Base-by-base conservation (phyloP, 139 green algal species). In the Micractinium sp. region DNA sequence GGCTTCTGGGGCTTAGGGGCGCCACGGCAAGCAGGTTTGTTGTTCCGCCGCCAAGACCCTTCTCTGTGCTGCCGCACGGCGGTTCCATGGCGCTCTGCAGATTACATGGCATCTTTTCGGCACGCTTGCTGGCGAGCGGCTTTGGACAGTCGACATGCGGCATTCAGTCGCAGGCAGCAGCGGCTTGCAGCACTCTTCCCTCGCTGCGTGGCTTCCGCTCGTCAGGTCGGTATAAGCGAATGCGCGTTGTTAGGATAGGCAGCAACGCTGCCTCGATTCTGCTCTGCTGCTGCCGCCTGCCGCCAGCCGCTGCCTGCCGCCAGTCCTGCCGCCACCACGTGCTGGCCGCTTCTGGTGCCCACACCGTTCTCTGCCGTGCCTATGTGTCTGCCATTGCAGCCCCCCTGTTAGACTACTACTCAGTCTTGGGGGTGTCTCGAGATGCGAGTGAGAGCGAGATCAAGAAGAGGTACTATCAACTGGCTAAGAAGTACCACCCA, bases 401-500 rank as follows among this genome's bases (percentile, higher is more conserved):
- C 36, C 31, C 38, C 38, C 36, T 53, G 36, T 39, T 56, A 31
- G 95, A 98, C 74, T 99, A 96, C 81, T 99, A 99, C 81, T 92
- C 96, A 4, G 81, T 97, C 0, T 92, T 99, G 60, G 96, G 96
- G 0, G 90, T 98, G 18, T 27, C 89, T 0, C 88, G 88, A 0
- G 71, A 20, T 23, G 95, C 96, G 0, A 94, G 88, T 20, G 96
- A 98, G 15, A 89, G 94, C 38, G 96, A 99, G 1, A 96, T 99
- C 82, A 99, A 99, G 90, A 96, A 96, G 82, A 91, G 96, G 0
- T 99, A 97, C 89, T 98, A 99, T 89, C 90, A 95, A 87, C 92
- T 97, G 23, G 97, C 97, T 3, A 98, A 98, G 89, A 90, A 98
- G 92, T 98, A 97, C 86, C 97, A 99, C 89, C 97, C 97, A 60